Conservation (phyloP, 306 rosid genomes). For the Erythrophleum fordii region DNA sequence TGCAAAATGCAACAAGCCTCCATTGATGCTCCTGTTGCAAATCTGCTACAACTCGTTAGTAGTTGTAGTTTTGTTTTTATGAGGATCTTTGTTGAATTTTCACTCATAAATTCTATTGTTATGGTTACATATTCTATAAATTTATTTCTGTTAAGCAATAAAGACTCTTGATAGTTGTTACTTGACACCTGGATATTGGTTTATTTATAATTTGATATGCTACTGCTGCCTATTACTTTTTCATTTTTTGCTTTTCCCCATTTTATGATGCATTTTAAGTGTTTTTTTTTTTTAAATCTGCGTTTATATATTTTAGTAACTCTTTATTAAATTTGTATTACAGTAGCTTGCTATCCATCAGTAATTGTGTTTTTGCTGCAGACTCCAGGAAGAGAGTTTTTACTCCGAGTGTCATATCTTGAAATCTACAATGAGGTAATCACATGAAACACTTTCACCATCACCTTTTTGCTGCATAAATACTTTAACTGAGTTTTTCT, state of each 20-base stretch:
- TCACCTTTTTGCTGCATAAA: conserved; percentile 26
- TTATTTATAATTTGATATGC: not conserved
- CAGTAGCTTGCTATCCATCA: conserved; percentile 15
- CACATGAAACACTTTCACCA: conserved; percentile 17
- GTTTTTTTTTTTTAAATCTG: not conserved
- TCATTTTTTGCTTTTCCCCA: not conserved
- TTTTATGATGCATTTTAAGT: not conserved
- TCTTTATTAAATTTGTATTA: conserved; percentile 1
- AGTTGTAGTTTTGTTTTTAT: not conserved
- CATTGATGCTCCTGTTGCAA: not conserved
- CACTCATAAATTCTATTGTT: not conserved
- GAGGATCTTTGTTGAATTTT: not conserved
- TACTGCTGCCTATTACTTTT: not conserved
- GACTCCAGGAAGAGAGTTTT: conserved; percentile 99
- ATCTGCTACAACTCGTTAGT: not conserved
- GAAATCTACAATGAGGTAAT: conserved; percentile 98
- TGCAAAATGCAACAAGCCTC: not conserved
- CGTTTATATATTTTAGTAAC: not conserved
- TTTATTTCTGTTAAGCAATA: not conserved
- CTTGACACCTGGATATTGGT: not conserved
- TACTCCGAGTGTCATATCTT: conserved; percentile 93
- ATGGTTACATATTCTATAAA: not conserved
- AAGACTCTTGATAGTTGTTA: not conserved
- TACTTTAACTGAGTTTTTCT: not conserved
- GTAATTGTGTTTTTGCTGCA: conserved; percentile 51